phyloP scores from a whole-genome alignment of 2,329 filamentous ascomycete species.

The Diplodia sapinea region DNA sequence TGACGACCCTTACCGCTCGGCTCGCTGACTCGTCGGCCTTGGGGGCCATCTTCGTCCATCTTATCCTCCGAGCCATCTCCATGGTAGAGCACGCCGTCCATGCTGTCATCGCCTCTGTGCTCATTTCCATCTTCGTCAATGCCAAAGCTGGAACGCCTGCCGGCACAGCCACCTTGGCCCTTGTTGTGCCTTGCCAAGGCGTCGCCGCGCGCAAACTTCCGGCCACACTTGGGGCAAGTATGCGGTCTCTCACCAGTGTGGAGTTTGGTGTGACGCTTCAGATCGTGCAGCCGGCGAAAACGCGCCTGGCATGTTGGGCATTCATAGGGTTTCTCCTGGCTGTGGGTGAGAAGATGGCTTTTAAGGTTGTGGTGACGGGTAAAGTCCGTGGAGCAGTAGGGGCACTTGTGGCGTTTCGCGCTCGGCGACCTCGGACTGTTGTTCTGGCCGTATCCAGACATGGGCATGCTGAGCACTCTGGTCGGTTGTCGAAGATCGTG shows the following conservation, averaged over 20 bases:
- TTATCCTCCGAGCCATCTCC: conserved; percentile 62
- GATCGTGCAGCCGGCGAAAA: conserved; percentile 89
- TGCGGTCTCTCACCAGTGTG: conserved; percentile 97
- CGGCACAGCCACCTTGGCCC: conserved; percentile 92
- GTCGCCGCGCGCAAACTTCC: conserved; percentile 93
- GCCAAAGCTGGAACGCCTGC: conserved; percentile 83
- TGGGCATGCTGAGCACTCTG: conserved; percentile 65
- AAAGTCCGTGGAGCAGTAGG: conserved; percentile 95
- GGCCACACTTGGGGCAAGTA: conserved; percentile 90
- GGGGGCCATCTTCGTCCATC: conserved; percentile 59
- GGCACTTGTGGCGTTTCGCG: conserved; percentile 92
- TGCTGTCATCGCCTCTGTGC: conserved; percentile 60
- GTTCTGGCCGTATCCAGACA: conserved; percentile 60
- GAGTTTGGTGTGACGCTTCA: conserved; percentile 95
- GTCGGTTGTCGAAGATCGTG: conserved; percentile 57
- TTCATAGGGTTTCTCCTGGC: conserved; percentile 96
- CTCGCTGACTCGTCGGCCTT: conserved; percentile 68
- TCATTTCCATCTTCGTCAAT: conserved; percentile 71
- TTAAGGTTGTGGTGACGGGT: conserved; percentile 97
- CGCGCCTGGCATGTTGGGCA: conserved; percentile 92
- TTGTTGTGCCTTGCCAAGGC: conserved; percentile 94
- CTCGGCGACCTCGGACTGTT: conserved; percentile 71
- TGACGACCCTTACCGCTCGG: conserved; percentile 70
- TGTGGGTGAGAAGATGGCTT: conserved; percentile 95
- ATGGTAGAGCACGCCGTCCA: conserved; percentile 67